Evolutionary conservation across 2,329 filamentous ascomycete genomes (phyloP), one percentile per base, ranked within the genome.

Genomic region (Aspergillus luchuensis): DNA sequence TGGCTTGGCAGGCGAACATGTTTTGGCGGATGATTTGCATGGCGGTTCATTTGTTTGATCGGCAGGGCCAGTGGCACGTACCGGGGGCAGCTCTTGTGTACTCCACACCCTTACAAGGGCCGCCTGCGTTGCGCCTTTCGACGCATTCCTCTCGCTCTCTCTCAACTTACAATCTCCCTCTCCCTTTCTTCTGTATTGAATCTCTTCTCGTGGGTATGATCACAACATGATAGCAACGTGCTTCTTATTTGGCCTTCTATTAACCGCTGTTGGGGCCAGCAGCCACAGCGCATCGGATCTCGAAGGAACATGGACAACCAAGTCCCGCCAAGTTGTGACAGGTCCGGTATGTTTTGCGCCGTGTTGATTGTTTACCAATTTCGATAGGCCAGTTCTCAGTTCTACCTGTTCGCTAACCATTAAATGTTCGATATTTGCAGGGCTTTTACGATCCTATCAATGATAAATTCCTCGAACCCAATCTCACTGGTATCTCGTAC

Each of bases 261-360:
- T 65, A 53, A 70, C 75, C 47, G 72, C 75, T 60, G 71, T 75
- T 52, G 74, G 76, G 54, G 76, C 80, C 45, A 49, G 45, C 33
- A 76, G 74, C 28, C 28, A 30, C 28, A 71, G 67, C 73, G 79
- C 83, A 63, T 72, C 79, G 33, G 77, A 83, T 56, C 76, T 91
- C 33, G 82, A 86, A n/a, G 89, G 89, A 60, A 91, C 89, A 60
- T 91, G 89, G 89, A 84, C 85, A 15, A 89, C 87, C 49, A 91
- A 91, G 75, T 88, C 87, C 25, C 85, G 84, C 71, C 84, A 85
- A 63, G 89, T 89, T 43, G 71, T 90, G 48, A 91, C 89, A 8
- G 89, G 89, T 48, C 85, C 88, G 57, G 89, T 90, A 85, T 60
- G 80, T 64, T 56, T 55, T 45, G 25, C 50, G 33, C 53, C 41